Percentiles rank a stretch among this genome's conserved stretches.
phyloP scores from a whole-genome alignment of 306 rosid species.

The Cicer yamashitae region DNA sequence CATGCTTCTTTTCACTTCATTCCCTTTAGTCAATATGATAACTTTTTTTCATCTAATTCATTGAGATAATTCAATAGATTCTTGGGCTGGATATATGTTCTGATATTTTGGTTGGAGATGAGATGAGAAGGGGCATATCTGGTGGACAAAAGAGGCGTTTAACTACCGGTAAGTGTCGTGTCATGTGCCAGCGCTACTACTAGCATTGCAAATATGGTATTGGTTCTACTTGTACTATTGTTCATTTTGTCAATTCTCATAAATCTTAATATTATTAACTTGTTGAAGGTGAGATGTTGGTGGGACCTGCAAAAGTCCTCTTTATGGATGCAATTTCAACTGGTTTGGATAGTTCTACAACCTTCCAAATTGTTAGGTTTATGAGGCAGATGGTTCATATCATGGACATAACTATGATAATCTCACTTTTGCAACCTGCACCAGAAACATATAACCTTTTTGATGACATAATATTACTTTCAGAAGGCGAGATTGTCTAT shows the following conservation, averaged over 20 bases:
- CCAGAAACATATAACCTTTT: not conserved
- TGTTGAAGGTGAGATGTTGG: constrained; percentile 72
- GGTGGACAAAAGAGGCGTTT: constrained; percentile 92
- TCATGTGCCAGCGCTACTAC: not conserved
- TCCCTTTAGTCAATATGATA: not conserved
- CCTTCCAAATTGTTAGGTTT: not conserved
- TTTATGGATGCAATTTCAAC: constrained; percentile 59
- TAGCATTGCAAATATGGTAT: no score
- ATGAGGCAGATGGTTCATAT: not conserved
- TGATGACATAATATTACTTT: not conserved
- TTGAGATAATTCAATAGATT: constrained; percentile 52
- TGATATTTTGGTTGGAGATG: constrained; percentile 81
- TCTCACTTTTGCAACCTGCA: not conserved
- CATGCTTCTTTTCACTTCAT: not conserved
- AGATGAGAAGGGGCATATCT: constrained; percentile 87
- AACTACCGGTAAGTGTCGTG: constrained; percentile 67
- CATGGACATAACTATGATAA: not conserved
- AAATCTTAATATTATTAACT: not conserved
- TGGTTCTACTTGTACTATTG: no score
- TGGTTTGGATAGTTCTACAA: constrained; percentile 1
- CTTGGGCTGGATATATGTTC: constrained; percentile 84
- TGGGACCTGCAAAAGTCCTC: constrained; percentile 71
- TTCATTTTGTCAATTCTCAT: not conserved
- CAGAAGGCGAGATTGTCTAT: not conserved
- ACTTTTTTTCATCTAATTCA: constrained; percentile 19